Evolutionary conservation across 176 grass and related monocot species (phyloP), one percentile per base, ranked within the genome.

Genomic region (Eragrostis nindensis): DNA sequence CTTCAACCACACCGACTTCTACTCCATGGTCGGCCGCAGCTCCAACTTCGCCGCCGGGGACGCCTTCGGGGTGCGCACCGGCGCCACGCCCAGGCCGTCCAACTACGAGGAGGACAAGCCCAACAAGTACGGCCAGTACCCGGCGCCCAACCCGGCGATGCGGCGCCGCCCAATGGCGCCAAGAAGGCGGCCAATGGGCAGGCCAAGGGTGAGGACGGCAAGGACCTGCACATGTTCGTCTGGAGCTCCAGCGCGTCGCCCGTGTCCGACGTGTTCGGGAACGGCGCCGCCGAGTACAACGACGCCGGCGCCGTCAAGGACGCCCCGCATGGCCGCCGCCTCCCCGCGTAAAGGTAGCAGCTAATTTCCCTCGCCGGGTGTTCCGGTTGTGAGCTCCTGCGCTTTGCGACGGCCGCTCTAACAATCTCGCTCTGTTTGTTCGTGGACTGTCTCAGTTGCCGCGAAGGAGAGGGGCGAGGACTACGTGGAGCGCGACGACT

Each of bases 201-300:
- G 70, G 79, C 82, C 71, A 85, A 92, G 75, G 97, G 92, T 50
- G 93, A 99, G 42, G 90, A 88, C 38, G 90, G 93, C 42, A 99
- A 99, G 82, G 96, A 99, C 78, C 87, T 99, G 73, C 96, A 95
- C 88, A 99, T 99, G 96, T 99, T 99, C 81, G 92, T 99, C 11
- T 99, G 96, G 96, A 99, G 96, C 86, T 93, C 96, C 36, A 99
- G 96, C 74, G 90, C 92, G 42, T 99, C 96, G 19, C 96, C 96
- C n/a, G 96, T 99, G 21, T 99, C 96, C 11, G 96, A 99, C 78
- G 90, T 99, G 38, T 99, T 99, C 80, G 90, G 88, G 60, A 94
- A 90, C 80, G 77, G 77, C 63, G 76, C 77, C 46, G 87, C 88
- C 43, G 93, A 99, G 71, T 85, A 95, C 76, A 80, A 88, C 19